Conservation (phyloP, 2,329 filamentous ascomycete genomes). For the Fusarium transvaalense region DNA sequence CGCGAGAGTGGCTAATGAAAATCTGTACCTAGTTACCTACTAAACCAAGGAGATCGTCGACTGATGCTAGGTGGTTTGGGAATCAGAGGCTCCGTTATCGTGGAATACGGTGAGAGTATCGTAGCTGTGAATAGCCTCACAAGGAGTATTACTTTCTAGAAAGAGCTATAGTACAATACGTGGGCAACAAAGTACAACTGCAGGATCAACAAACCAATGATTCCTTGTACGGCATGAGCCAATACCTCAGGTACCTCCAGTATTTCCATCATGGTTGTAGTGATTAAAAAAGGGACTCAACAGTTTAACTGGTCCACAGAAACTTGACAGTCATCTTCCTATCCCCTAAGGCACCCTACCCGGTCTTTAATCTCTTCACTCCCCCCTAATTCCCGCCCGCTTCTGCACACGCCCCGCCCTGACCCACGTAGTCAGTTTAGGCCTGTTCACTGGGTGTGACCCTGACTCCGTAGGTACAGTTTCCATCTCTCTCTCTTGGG, state of each 20-base stretch:
- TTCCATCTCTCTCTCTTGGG: conserved; percentile 1
- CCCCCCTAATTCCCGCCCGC: conserved; percentile 37
- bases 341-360: conserved; percentile 13
- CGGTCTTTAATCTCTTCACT: conserved; percentile 38
- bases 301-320: conserved; percentile 3
- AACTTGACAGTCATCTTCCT: conserved; percentile 8
- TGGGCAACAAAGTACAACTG: background rate
- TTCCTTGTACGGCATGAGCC: background rate
- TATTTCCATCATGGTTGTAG: background rate
- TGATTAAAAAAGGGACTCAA: background rate
- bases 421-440: conserved; percentile 33
- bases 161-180: background rate
- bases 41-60: conserved; percentile 23
- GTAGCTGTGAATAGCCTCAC: background rate
- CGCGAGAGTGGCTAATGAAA: conserved; percentile 35
- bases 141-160: background rate
- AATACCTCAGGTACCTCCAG: too few relatives aligned
- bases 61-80: conserved; percentile 7
- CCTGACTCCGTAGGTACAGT: conserved; percentile 12
- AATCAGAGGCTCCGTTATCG: background rate
- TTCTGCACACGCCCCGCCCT: conserved; percentile 36
- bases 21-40: background rate
- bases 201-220: background rate
- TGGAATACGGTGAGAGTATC: conserved; percentile 2
- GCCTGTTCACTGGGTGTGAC: conserved; percentile 27